Base-by-base conservation (phyloP, 73 alveolate species). In the Paramecium bursaria region DNA sequence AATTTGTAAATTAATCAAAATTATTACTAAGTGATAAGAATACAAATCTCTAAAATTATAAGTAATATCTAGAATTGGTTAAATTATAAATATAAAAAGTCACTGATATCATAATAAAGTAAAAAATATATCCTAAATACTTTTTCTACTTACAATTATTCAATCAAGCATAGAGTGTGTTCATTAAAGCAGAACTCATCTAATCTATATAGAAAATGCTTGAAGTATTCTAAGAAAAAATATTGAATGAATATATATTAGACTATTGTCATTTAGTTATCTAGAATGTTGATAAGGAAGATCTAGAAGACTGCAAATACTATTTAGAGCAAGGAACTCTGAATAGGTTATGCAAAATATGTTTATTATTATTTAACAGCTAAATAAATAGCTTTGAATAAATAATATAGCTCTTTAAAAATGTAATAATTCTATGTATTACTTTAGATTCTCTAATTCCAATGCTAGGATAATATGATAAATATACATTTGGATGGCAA, bases 161-260 rank as follows among this genome's bases (percentile, higher is more conserved):
- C 50, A 67, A 67, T 35, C 44, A 67, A 42, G 82, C 82, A 35
- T 42, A 67, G 10, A 39, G 82, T 67, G 53, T 33, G n/a, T 67
- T 39, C 44, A 25, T 67, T 3, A 67, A 42, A 42, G 60, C 33
- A 39, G 53, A 67, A 21, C 27, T 67, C 19, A 35, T 42, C 5
- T 7, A 39, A 15, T 33, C 82, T 15, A 39, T 42, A 39, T 10
- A 67, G 21, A 67, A 29, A 67, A 39, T 67, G 2, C 19, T 67
- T 15, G 19, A 21, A 7, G 26, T 35, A 39, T 25, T 39, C 44
- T 19, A 17, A 21, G 82, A 67, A 11, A 35, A 31, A 6, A 6
- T 39, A 67, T 67, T 67, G 44, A 11, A 39, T 0, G 44, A 25
- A 9, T 42, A 23, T 2, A 11, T 47, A 21, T 39, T 67, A 30